Evolutionary conservation across 2,329 filamentous ascomycete genomes (phyloP), one percentile per base, ranked within the genome.

Genomic region (Colletotrichum costaricense): DNA sequence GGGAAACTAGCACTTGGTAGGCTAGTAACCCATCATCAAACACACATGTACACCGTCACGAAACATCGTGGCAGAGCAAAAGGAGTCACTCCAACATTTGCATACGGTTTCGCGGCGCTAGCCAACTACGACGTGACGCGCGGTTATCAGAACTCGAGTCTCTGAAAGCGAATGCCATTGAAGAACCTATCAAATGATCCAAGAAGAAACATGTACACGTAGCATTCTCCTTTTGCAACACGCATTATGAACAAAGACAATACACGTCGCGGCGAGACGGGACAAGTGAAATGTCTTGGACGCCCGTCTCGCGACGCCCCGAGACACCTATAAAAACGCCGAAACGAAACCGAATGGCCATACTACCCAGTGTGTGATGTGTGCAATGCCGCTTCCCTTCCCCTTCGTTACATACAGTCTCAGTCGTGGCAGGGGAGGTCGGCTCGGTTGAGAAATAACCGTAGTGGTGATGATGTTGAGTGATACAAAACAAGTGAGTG

Each of bases 381-480:
- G 57, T 46, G 33, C 28, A 55, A 62, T 49, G 67, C 60, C 33
- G 67, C 38, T 16, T 60, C 56, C 33, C 38, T 12, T 60, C 56
- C 33, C 24, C 33, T 58, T 58, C 59, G 60, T 63, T 54, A 56
- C 54, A 60, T 71, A 33, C 55, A 65, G 57, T 60, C 35, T 66
- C 46, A 33, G 9, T n/a, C 22, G 55, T 46, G 52, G 38, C 38
- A 63, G 22, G 33, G 28, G 57, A 59, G 46, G 55, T 68, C 35
- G 46, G 16, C 56, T 56, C 55, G 28, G 30, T 30, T 30, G 12
- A 54, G 28, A 56, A 12, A 24, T 35, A 46, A 67, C 46, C 24
- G 33, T 42, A 22, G 30, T 46, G 19, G 16, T 38, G 26, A 54
- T 14, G 60, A 58, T 71, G 63, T 56, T 57, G 69, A 38, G 55